Base-by-base conservation (phyloP, 768 basidiomycete species). In the Pholiota microspora region DNA sequence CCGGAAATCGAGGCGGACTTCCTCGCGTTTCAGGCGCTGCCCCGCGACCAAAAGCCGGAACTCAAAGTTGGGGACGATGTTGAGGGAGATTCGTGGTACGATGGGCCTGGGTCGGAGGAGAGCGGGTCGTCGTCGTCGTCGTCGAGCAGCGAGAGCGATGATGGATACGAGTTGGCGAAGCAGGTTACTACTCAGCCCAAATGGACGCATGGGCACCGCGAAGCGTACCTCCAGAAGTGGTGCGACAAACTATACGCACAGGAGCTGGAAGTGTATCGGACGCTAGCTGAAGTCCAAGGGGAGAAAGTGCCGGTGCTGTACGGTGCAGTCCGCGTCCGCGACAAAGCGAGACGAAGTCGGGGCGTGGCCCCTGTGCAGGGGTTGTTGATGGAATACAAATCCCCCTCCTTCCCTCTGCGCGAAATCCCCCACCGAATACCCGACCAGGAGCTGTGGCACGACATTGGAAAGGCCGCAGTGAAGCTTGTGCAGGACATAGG, bases 351-450 rank as follows among this genome's bases (percentile, higher is more conserved):
- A 25, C 29, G 45, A 8, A 29, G 31, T 15, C 40, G 45, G 13
- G n/a, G 27, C 2, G 28, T 36, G 18, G n/a, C 13, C 1, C 23
- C 18, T 16, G 40, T 56, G 9, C 48, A 53, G 24, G 60, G 54
- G 12, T 9, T 61, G 35, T 12, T 61, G 29, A 50, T 61, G 44
- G 52, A 62, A 34, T 59, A 59, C 36, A 56, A 56, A 24, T 28
- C 54, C 13, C 55, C 55, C 6, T 53, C 60, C 7, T 62, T 59
- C 45, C 48, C 60, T 13, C 50, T 62, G 34, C 52, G 60, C 35
- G 55, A 52, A 15, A 51, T 59, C 23, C 57, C 57, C 7, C 51
- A 50, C 13, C 36, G 51, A 12, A 51, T 62, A 18, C 45, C 55
- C 0, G 49, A 62, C 15, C 42, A 16, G 29, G 46, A 29, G 3